Evolutionary conservation across 2,329 filamentous ascomycete genomes (phyloP).

Genomic region (Ophiosphaerella narmari): DNA sequence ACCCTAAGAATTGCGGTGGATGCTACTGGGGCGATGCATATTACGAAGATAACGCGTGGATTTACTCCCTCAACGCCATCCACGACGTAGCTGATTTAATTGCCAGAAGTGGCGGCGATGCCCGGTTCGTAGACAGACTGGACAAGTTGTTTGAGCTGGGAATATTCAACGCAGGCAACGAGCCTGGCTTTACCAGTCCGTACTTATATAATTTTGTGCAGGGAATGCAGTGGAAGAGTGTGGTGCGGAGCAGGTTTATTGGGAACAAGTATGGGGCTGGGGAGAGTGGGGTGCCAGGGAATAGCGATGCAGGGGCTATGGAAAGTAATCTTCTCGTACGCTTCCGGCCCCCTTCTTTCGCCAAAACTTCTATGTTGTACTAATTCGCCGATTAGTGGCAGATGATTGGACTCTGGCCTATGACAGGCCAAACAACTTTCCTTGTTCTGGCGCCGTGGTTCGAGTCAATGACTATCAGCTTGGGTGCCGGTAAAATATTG

Average conservation of each 20-base stretch:
- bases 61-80: conserved; percentile 71
- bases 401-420: conserved; percentile 40
- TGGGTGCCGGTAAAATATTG: conserved; percentile 61
- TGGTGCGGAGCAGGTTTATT: conserved; percentile 62
- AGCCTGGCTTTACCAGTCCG: conserved; percentile 69
- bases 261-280: conserved; percentile 63
- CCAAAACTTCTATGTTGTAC: background rate
- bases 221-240: conserved; percentile 64
- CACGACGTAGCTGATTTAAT: conserved; percentile 66
- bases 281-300: conserved; percentile 66
- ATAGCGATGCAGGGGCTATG: conserved; percentile 74
- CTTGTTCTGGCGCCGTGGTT: conserved; percentile 58
- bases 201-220: conserved; percentile 70
- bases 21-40: conserved; percentile 69
- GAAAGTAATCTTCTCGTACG: conserved; percentile 63
- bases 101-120: conserved; percentile 58
- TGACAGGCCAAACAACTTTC: conserved; percentile 71
- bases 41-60: conserved; percentile 66
- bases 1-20: conserved; percentile 61
- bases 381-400: conserved; percentile 30
- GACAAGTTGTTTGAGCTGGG: conserved; percentile 62
- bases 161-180: conserved; percentile 70
- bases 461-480: conserved; percentile 60
- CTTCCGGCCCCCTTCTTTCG: background rate
- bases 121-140: conserved; percentile 61